Evolutionary conservation across 2,329 filamentous ascomycete species (phyloP).

Genomic region (Purpureocillium lavendulum): DNA sequence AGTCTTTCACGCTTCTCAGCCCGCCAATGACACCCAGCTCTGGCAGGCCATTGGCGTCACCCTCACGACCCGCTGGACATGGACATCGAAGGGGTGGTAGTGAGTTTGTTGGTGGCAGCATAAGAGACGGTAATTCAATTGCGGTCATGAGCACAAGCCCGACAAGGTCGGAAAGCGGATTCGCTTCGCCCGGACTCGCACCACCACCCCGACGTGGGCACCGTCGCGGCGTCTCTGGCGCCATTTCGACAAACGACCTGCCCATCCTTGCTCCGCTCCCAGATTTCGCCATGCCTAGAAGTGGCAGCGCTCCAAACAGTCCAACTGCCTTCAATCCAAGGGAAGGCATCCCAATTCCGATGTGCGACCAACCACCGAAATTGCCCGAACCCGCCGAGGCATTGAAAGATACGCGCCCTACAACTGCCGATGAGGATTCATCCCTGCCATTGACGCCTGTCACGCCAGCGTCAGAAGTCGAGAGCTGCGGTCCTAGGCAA

Average conservation of each 20-base stretch:
- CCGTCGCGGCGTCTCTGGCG: slow-evolving; percentile 61
- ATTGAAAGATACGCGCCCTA: neutral
- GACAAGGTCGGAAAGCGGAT: slow-evolving; percentile 53
- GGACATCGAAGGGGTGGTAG: slow-evolving; percentile 75
- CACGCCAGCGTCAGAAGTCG: slow-evolving; percentile 5
- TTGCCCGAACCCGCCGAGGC: slow-evolving; percentile 6
- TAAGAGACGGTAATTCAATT: slow-evolving; percentile 48
- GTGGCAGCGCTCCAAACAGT: slow-evolving; percentile 58
- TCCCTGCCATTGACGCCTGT: neutral
- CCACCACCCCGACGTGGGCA: slow-evolving; percentile 55
- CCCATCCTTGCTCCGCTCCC: slow-evolving; percentile 57
- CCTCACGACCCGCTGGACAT: slow-evolving; percentile 53
- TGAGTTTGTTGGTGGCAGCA: slow-evolving; percentile 75
- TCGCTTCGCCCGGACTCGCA: slow-evolving; percentile 44
- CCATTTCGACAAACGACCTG: slow-evolving; percentile 78
- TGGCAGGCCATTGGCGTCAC: slow-evolving; percentile 40
- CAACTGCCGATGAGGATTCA: neutral
- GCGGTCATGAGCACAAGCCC: slow-evolving; percentile 61
- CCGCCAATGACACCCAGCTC: slow-evolving; percentile 49
- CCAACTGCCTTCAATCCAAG: slow-evolving; percentile 37
- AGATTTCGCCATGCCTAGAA: slow-evolving; percentile 40
- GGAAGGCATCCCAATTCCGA: slow-evolving; percentile 14
- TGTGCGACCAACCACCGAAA: slow-evolving; percentile 4
- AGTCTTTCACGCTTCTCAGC: slow-evolving; percentile 32
- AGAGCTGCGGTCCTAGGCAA: slow-evolving; percentile 12